phyloP scores from a whole-genome alignment of 2,329 filamentous ascomycete genomes.

The Hypoxylon sp. region DNA sequence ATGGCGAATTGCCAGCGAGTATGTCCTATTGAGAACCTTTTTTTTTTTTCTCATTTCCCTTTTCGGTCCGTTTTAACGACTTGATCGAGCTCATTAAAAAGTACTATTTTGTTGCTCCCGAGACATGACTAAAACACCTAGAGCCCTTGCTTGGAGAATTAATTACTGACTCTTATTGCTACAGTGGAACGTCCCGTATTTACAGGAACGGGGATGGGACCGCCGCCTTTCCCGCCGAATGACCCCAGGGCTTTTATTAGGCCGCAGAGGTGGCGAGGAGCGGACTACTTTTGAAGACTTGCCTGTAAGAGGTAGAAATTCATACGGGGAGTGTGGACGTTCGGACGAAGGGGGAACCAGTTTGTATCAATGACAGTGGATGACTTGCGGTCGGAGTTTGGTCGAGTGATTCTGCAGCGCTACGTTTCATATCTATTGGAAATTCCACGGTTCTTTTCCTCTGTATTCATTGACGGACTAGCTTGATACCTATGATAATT shows the following conservation, averaged over 20 bases:
- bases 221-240: constrained; percentile 33
- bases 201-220: constrained; percentile 39
- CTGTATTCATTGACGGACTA: neutral
- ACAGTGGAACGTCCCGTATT: constrained; percentile 57
- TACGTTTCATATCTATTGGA: constrained; percentile 16
- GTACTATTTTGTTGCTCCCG: neutral
- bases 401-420: neutral
- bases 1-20: constrained; percentile 59
- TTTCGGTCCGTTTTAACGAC: too few species aligned
- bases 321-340: constrained; percentile 3
- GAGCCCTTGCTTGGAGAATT: neutral
- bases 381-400: neutral
- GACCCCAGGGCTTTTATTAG: constrained; percentile 17
- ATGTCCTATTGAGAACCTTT: neutral
- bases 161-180: neutral
- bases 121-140: neutral
- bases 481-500: constrained; percentile 14
- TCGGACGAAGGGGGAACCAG: neutral
- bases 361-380: neutral
- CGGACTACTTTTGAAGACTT: constrained; percentile 1
- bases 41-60: neutral
- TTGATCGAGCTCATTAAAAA: too few species aligned
- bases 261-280: constrained; percentile 8
- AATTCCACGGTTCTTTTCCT: constrained; percentile 13
- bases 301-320: neutral